A percentile compares a stretch with the other conserved stretches of the same genome.
Evolutionary conservation across 2,329 filamentous ascomycete genomes (phyloP).

Genomic region (Calonectria pseudoturangicola): DNA sequence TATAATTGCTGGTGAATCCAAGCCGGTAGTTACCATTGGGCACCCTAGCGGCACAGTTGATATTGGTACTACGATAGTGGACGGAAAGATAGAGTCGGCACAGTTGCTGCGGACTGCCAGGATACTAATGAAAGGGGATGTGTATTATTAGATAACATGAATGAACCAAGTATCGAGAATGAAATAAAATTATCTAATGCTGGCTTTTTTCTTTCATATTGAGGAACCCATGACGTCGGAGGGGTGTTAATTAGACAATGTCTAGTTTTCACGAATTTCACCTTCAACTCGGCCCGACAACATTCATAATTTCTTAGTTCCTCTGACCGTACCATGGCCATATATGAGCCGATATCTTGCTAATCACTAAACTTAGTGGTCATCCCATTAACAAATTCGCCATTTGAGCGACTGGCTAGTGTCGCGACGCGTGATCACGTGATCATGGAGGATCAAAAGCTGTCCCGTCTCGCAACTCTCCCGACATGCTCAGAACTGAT

Average conservation of each 20-base stretch:
- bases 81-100: slow-evolving; percentile 65
- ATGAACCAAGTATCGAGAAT: not conserved
- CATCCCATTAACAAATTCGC: not conserved
- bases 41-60: slow-evolving; percentile 69
- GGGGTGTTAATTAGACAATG: not conserved
- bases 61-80: slow-evolving; percentile 64
- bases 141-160: slow-evolving; percentile 62
- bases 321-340: too few relatives aligned
- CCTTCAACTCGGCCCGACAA: too few relatives aligned
- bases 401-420: not conserved
- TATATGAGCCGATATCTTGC: not conserved
- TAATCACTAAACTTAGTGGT: not conserved
- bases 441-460: not conserved
- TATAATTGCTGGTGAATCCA: slow-evolving; percentile 50
- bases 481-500: too few relatives aligned
- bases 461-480: not conserved
- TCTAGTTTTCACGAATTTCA: not conserved
- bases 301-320: not conserved
- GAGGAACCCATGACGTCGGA: too few relatives aligned
- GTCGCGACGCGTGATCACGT: slow-evolving; percentile 9
- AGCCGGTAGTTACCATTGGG: slow-evolving; percentile 62
- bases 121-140: slow-evolving; percentile 69
- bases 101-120: slow-evolving; percentile 68
- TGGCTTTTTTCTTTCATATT: not conserved
- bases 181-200: not conserved